Conservation (phyloP, 345 rosid genomes). For the Eucalyptus coolabah region DNA sequence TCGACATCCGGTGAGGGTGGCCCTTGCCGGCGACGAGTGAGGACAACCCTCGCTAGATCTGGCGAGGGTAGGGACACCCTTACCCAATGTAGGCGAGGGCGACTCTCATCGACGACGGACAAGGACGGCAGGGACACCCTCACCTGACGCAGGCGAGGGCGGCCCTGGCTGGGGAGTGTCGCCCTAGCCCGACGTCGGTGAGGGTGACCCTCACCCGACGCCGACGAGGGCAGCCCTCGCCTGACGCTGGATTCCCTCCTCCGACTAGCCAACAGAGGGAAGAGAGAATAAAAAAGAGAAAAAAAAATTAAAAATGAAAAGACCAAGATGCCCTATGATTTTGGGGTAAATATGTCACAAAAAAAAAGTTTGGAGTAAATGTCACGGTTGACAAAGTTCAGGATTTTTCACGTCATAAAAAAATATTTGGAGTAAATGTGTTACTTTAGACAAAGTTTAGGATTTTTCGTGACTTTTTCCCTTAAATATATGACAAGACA, state of each 20-base stretch:
- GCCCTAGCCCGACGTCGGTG: rapidly evolving
- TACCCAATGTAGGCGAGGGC: too few relatives aligned
- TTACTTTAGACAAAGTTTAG: rapidly evolving
- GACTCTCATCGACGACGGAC: rapidly evolving
- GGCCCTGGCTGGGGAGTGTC: too few relatives aligned
- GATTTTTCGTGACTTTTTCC: rapidly evolving
- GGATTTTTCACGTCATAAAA: too few relatives aligned
- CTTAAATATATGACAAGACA: neutral
- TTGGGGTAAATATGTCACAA: too few relatives aligned
- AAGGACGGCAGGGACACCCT: too few relatives aligned
- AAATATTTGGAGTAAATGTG: rapidly evolving
- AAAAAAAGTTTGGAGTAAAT: too few relatives aligned
- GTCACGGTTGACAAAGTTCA: rapidly evolving
- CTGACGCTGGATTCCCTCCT: too few relatives aligned
- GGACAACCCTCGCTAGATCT: rapidly evolving
- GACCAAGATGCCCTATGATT: too few relatives aligned
- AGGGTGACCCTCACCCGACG: rapidly evolving
- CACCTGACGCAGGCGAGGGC: too few relatives aligned
- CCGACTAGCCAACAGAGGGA: rapidly evolving
- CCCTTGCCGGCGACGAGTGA: rapidly evolving
- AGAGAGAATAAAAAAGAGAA: too few relatives aligned
- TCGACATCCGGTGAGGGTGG: rapidly evolving
- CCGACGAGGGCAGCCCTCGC: rapidly evolving
- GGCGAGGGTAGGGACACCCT: too few relatives aligned
- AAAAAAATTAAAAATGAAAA: too few relatives aligned